Base-by-base conservation (phyloP, 352 stramenopile genomes). In the Phytophthora idaei region DNA sequence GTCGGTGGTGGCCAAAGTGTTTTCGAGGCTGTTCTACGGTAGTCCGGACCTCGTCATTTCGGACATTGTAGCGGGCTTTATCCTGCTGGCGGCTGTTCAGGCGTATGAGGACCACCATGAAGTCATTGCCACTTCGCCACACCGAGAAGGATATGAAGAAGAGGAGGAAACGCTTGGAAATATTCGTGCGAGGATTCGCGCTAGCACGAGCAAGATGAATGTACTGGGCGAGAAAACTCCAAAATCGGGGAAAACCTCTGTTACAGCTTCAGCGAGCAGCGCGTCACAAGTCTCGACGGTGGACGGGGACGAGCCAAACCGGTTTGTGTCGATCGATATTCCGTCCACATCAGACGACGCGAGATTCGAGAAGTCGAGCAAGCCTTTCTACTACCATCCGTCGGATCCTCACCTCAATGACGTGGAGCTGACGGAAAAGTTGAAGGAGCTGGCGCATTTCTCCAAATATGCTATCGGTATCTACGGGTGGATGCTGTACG, bases 401-500 rank as follows among this genome's bases (percentile, higher is more conserved):
- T 62, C 73, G 11, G 67, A 81, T 57, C 72, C 67, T 7, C 53
- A 79, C 47, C 66, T 76, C 14, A 48, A 71, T 25, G 81, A 93
- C 52, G 45, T 77, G 21, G 74, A 87, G 28, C 73, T 92, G 47
- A 76, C 69, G 3, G 61, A 64, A 28, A 74, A 68, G 31, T 54
- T 96, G 17, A 61, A 86, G 21, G 84, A 96, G 36, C 61, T 94
- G 17, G 87, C 87, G n/a, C 76, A 96, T 50, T 94, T 79, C 52
- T 94, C 85, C n/a, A 87, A 92, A 67, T 96, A 92, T 61, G 83
- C 89, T 0, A 74, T 95, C 29, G 86, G 89, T 10, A 96, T 96
- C 54, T 96, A 95, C 67, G 89, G 89, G 9, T 96, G 89, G 89
- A 96, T 96, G 87, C 71, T 96, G 44, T 96, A 91, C 64, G 83